Conservation (phyloP, 1,139 yeast species). For the Schizosaccharomyces versatilis region DNA sequence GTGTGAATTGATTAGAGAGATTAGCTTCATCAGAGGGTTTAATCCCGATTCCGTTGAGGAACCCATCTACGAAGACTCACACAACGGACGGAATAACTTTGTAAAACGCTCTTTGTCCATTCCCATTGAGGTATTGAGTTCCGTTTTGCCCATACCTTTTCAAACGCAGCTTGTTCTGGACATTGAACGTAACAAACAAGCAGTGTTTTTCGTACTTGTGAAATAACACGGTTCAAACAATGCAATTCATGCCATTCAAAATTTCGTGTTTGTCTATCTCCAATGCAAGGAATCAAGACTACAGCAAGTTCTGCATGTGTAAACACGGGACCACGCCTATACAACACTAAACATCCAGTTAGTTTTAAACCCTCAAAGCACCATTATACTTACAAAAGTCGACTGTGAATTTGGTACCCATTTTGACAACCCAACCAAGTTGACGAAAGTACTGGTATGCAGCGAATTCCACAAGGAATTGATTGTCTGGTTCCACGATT, state of each 20-base stretch:
- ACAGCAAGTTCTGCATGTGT: slow-evolving; percentile 75
- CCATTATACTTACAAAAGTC: slow-evolving; percentile 25
- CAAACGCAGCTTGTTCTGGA: slow-evolving; percentile 23
- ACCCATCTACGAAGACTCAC: not conserved
- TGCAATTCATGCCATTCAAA: slow-evolving; percentile 44
- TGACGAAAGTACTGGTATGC: slow-evolving; percentile 76
- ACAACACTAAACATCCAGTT: slow-evolving; percentile 25
- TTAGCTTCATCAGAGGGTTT: not conserved
- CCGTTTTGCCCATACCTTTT: not conserved
- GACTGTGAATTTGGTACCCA: slow-evolving; percentile 80
- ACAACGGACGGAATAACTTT: not conserved
- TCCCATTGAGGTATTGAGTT: not conserved
- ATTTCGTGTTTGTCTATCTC: slow-evolving; percentile 14
- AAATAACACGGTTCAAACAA: slow-evolving; percentile 54
- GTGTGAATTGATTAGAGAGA: not conserved
- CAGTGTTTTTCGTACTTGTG: slow-evolving; percentile 65
- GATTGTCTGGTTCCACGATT: slow-evolving; percentile 19
- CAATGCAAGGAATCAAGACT: slow-evolving; percentile 25
- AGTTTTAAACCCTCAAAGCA: not conserved
- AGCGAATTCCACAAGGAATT: slow-evolving; percentile 35
- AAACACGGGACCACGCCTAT: slow-evolving; percentile 84
- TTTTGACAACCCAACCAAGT: slow-evolving; percentile 82
- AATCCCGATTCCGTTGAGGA: not conserved
- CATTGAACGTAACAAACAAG: slow-evolving; percentile 44
- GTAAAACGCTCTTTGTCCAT: not conserved